Conservation (phyloP, 257 asterid species). For the Galeopsis tetrahit region DNA sequence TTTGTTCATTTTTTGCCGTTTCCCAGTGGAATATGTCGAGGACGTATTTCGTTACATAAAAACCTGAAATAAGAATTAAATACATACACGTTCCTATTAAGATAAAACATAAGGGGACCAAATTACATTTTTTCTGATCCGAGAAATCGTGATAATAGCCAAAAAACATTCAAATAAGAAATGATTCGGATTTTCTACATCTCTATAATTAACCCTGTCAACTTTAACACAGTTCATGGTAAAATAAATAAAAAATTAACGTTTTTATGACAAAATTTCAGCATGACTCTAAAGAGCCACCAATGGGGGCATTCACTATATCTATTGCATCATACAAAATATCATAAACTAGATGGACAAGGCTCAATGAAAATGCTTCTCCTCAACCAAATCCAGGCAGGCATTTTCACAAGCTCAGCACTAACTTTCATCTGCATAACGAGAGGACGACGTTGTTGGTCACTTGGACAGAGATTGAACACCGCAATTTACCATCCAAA, state of each 20-base stretch:
- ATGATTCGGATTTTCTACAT: neutral
- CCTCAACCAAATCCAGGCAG: neutral
- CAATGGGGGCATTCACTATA: neutral
- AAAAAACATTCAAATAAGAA: neutral
- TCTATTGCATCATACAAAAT: neutral
- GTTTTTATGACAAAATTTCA: neutral
- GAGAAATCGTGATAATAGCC: neutral
- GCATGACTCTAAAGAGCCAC: neutral
- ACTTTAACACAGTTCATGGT: neutral
- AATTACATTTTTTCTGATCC: too few species aligned
- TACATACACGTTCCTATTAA: neutral
- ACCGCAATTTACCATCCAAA: neutral
- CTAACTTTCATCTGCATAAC: neutral
- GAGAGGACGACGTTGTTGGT: neutral
- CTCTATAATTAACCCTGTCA: neutral
- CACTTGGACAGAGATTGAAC: neutral
- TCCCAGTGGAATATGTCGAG: too few species aligned
- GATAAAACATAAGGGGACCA: too few species aligned
- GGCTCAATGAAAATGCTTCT: neutral
- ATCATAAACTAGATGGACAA: neutral
- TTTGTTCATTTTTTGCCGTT: too few species aligned
- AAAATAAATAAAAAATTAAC: neutral
- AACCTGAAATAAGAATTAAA: neutral
- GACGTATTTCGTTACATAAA: too few species aligned
- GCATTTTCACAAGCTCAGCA: neutral